These are phyloP conservation scores for Nadsonia commutata DNA, from an alignment of 1,139 yeast genomes.

Conservation along the genomic window DNA sequence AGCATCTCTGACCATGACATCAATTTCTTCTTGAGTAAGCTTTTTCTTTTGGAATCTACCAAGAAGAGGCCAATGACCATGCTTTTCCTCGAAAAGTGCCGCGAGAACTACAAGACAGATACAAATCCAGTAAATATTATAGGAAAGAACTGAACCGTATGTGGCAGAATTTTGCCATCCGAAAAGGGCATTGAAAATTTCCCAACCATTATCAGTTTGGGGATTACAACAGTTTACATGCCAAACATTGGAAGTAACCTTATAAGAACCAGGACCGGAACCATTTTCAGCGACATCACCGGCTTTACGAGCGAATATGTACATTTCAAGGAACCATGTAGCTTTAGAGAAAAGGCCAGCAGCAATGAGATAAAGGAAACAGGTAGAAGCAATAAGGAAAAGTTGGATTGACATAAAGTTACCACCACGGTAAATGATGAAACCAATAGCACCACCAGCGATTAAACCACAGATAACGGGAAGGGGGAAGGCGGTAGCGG, in stretches of 20 bases:
- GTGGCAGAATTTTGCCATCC: conserved; percentile 94
- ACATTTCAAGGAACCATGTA: conserved; percentile 68
- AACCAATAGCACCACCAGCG: conserved; percentile 60
- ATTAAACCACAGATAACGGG: conserved; percentile 67
- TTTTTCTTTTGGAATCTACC: conserved; percentile 5
- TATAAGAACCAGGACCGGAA: conserved; percentile 85
- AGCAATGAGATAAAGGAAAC: conserved; percentile 68
- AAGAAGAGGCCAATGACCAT: conserved; percentile 41
- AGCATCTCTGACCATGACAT: conserved; percentile 92
- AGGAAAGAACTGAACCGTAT: conserved; percentile 70
- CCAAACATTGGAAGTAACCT: conserved; percentile 64
- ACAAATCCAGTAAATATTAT: conserved; percentile 69
- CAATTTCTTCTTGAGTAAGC: conserved; percentile 88
- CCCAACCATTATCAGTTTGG: conserved; percentile 81
- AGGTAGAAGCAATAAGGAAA: conserved; percentile 66
- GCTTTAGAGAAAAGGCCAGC: conserved; percentile 87
- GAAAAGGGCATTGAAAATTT: conserved; percentile 69
- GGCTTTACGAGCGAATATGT: conserved; percentile 43
- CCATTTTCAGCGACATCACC: conserved; percentile 89
- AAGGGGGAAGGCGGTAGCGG: conserved; percentile 54
- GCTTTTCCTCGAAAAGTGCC: conserved; percentile 60
- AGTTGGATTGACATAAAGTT: conserved; percentile 49
- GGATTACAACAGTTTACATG: conserved; percentile 94
- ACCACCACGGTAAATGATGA: conserved; percentile 59
- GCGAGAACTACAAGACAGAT: conserved; percentile 39